These are phyloP conservation scores for Gynostemma pentaphyllum DNA, from an alignment of 306 rosid genomes.

Conservation along the genomic window DNA sequence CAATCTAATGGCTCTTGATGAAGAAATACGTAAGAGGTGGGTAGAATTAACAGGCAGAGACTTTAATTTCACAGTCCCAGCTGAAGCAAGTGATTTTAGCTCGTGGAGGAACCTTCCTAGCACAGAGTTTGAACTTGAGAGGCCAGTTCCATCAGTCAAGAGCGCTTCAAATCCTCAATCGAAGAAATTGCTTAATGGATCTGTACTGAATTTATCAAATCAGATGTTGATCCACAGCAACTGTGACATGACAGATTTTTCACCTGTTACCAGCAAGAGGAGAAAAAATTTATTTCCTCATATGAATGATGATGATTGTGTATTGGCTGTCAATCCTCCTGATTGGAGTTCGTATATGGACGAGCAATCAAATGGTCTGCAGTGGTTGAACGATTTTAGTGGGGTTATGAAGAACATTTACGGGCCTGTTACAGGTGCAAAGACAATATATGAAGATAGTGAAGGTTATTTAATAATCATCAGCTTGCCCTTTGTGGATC, in stretches of 20 bases:
- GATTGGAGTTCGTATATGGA: constrained; percentile 48
- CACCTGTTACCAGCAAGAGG: constrained; percentile 54
- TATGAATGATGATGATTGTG: constrained; percentile 57
- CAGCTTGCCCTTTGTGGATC: constrained; percentile 82
- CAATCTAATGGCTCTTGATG: constrained; percentile 47
- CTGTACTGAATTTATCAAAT: constrained; percentile 60
- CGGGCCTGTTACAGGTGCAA: constrained; percentile 92
- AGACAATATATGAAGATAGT: constrained; percentile 79
- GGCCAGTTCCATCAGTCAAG: constrained; percentile 49
- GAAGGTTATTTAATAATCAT: constrained; percentile 69
- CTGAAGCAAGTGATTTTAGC: constrained; percentile 78
- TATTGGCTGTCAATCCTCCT: constrained; percentile 61
- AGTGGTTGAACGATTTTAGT: constrained; percentile 61
- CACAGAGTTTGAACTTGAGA: constrained; percentile 82
- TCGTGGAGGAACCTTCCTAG: constrained; percentile 82
- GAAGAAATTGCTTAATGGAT: constrained; percentile 72
- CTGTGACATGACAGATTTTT: constrained; percentile 58
- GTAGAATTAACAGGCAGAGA: constrained; percentile 80
- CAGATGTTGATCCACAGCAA: constrained; percentile 42
- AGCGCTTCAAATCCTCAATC: constrained; percentile 37
- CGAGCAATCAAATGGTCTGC: constrained; percentile 34
- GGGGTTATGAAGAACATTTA: constrained; percentile 73
- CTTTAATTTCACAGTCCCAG: constrained; percentile 58
- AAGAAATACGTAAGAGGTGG: constrained; percentile 75
- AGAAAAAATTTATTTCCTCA: constrained; percentile 61